Conservation (phyloP, 1,139 yeast species). For the Saccharomyces hybrid region DNA sequence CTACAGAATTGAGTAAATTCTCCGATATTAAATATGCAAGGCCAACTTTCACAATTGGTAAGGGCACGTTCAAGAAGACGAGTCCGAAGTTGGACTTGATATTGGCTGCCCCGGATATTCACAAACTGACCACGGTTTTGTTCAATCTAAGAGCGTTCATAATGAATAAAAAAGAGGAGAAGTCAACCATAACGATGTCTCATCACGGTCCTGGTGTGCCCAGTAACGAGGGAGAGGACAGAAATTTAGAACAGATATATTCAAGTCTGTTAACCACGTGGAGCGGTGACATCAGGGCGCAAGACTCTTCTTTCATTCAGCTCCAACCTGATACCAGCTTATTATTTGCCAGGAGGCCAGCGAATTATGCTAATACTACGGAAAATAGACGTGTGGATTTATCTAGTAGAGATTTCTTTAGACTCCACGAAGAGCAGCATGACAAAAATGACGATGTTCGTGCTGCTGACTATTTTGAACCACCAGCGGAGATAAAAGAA, state of each 20-base stretch:
- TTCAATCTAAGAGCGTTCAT: slow-evolving; percentile 10
- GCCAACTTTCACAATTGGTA: slow-evolving; percentile 9
- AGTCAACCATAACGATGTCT: not conserved
- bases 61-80: slow-evolving; percentile 3
- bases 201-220: not conserved
- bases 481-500: not conserved
- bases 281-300: not conserved
- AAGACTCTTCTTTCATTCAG: not conserved
- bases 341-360: not conserved
- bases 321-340: not conserved
- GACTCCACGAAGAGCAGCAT: not conserved
- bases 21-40: slow-evolving; percentile 16
- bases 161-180: not conserved
- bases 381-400: not conserved
- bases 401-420: not conserved
- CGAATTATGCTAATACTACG: not conserved
- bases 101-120: slow-evolving; percentile 9
- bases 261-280: not conserved
- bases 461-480: not conserved
- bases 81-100: slow-evolving; percentile 14
- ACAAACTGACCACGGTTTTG: slow-evolving; percentile 9
- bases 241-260: not conserved
- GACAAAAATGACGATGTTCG: not conserved
- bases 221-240: not conserved
- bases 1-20: slow-evolving; percentile 9